These are phyloP conservation scores for Clonostachys solani DNA, from an alignment of 2,329 filamentous ascomycete genomes.

Conservation along the genomic window DNA sequence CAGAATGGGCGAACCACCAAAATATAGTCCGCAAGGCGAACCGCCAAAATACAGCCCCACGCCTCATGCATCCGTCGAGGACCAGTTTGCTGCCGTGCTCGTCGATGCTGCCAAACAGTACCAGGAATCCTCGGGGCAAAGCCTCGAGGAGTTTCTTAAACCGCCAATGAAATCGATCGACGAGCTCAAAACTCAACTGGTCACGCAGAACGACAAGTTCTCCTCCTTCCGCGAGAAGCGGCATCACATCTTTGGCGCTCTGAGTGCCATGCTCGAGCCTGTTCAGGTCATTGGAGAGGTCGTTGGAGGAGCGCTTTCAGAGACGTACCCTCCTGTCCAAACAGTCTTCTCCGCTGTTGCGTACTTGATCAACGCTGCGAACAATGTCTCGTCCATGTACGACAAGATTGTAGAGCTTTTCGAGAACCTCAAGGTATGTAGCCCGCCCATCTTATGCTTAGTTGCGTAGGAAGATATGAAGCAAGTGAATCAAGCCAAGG, in stretches of 20 bases:
- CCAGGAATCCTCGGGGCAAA: slow-evolving; percentile 16
- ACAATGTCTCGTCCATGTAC: slow-evolving; percentile 37
- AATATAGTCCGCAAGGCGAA: no score
- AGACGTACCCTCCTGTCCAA: slow-evolving; percentile 33
- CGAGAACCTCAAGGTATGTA: slow-evolving; percentile 26
- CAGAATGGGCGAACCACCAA: no score
- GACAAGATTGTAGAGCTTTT: slow-evolving; percentile 40
- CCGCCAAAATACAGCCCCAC: no score
- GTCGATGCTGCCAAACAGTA: slow-evolving; percentile 25
- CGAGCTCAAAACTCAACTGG: slow-evolving; percentile 23
- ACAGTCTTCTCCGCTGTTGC: slow-evolving; percentile 35
- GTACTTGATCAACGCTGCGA: slow-evolving; percentile 36
- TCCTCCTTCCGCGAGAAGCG: slow-evolving; percentile 26
- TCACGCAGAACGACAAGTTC: slow-evolving; percentile 27
- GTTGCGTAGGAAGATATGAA: not conserved
- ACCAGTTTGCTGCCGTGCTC: slow-evolving; percentile 19
- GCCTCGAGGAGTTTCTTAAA: slow-evolving; percentile 21
- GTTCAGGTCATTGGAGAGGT: slow-evolving; percentile 33
- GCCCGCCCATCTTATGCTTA: not conserved
- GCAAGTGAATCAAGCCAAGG: not conserved
- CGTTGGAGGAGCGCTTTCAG: slow-evolving; percentile 25
- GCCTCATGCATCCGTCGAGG: slow-evolving; percentile 2
- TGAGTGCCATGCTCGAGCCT: slow-evolving; percentile 24
- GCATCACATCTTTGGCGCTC: slow-evolving; percentile 23
- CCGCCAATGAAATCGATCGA: slow-evolving; percentile 24